Evolutionary conservation across 2,329 filamentous ascomycete species (phyloP), one percentile per base, ranked within the genome.

Genomic region (Calycina marina): DNA sequence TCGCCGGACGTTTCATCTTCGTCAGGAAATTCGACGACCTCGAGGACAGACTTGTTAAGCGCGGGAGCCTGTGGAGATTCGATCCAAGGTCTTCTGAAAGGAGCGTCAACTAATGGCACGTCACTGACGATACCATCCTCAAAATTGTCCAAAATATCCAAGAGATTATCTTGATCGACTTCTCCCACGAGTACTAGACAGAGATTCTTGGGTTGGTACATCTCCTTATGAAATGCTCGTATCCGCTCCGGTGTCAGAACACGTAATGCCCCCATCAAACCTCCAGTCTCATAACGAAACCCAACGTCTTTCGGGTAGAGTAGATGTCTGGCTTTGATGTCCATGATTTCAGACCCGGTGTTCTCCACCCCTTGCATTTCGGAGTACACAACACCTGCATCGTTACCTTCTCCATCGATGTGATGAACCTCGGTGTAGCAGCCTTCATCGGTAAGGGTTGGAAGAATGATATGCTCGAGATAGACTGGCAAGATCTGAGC

Each of bases 291-390:
- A 46, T 94, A 96, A 37, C 88, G 77, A 52, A 94, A 98, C 3
- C 90, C 90, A 34, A 92, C 74, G 28, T 82, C 79, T 53, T 90
- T 74, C 0, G 86, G 86, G 47, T 96, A 98, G 20, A 93, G 62
- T 27, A 90, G 61, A 2, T 82, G 73, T 25, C 82, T 77, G 32
- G 83, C 77, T 42, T 72, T 70, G 36, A 94, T 64, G 42, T 93
- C 83, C 70, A 96, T 93, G 37, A 96, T 71, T 53, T 93, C 84
- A 5, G 67, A 64, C 43, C 80, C 76, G 32, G 73, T 77, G 51
- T 93, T 93, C 52, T 96, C 81, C 2, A 93, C 75, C 14, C 77
- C 90, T 57, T 98, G 90, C 90, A 98, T 98, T 58, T 98, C 90
- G 0, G 88, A 94, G 57, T 98, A 98, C 6, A 98, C 90, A 1